Evolutionary conservation across 2,329 filamentous ascomycete genomes (phyloP), one percentile per base, ranked within the genome.

Genomic region (Plenodomus biglobosus): DNA sequence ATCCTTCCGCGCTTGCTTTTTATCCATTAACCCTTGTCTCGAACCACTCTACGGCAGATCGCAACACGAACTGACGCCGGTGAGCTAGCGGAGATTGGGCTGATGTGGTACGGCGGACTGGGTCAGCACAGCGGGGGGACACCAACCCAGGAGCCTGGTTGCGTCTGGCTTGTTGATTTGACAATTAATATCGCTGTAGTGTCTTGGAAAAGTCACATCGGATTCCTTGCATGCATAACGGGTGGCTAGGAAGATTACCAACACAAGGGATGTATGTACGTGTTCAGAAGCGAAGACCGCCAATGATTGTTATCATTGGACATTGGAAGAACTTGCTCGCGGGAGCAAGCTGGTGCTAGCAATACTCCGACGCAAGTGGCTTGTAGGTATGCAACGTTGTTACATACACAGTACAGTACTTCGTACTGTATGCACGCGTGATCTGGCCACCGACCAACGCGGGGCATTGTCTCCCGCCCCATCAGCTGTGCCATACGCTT

Each of bases 1-100:
- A 55, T 48, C 44, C 53, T 44, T 24, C n/a, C n/a, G n/a, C n/a
- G n/a, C n/a, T n/a, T n/a, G n/a, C 30, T 39, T 20, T 58, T 52
- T 52, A 55, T 48, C 44, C 53, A 42, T 24, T 49, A 20, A 19
- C 18, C 38, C 24, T 44, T 20, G 39, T 40, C 37, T 24, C 49
- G 45, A 48, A 21, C 45, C 24, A 19, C 37, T n/a, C 38, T 8
- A 18, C 40, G 18, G 47, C 46, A 45, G 44, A 52, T 59, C 56
- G 47, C 57, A 61, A 15, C 38, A 16, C 38, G 24, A 46, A 44
- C 52, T 61, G 42, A 42, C 44, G 40, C 35, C 13, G 13, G 3
- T 3, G 27, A 32, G 27, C 27, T 32, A 19, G 15, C 8, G 15
- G 18, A 17, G 5, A 18, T 16, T 30, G 16, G 38, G 18, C 36